Evolutionary conservation across 1,284 basidiomycete species (phyloP), one percentile per base, ranked within the genome.

Genomic region (Abortiporus biennis): DNA sequence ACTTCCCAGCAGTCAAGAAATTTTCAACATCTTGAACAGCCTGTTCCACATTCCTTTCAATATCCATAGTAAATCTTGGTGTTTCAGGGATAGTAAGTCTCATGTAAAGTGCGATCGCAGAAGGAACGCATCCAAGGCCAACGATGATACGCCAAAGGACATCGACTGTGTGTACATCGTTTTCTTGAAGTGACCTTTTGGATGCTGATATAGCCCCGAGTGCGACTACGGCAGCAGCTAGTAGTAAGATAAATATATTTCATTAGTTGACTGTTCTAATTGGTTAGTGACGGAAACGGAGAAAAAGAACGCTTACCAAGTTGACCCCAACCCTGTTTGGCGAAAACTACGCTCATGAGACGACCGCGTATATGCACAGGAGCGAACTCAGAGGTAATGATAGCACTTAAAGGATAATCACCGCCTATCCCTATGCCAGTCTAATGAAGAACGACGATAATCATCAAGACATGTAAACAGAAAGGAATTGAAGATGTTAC

Each of bases 31-130:
- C 85, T 43, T 72, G 64, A 6, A 76, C 56, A 4, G 86, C 86
- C 58, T 85, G 81, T 54, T 78, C 70, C 48, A 91, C 73, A 64
- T 92, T 89, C 43, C 86, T 79, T 66, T 91, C 85, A 53, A 92
- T 76, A 65, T 92, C 89, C 83, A 92, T 88, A 43, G 88, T 92
- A 74, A 86, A 93, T 50, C 88, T 85, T 25, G 88, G 78, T 0
- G 83, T 85, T 61, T 87, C 84, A 9, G 82, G 82, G 48, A 87
- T 82, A n/a, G 80, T 85, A 11, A 87, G 71, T 50, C 85, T 82
- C 73, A 82, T 84, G 66, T 84, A 86, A 33, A 87, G 73, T 4
- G 82, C 82, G 39, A 82, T 57, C 20, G 67, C 66, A 37, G 72
- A 82, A 2, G 85, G 85, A 15, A 87, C 68, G 37, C 79, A 78